Conservation (phyloP, 495 filamentous ascomycete genomes). For the Penicillium riverlandense region DNA sequence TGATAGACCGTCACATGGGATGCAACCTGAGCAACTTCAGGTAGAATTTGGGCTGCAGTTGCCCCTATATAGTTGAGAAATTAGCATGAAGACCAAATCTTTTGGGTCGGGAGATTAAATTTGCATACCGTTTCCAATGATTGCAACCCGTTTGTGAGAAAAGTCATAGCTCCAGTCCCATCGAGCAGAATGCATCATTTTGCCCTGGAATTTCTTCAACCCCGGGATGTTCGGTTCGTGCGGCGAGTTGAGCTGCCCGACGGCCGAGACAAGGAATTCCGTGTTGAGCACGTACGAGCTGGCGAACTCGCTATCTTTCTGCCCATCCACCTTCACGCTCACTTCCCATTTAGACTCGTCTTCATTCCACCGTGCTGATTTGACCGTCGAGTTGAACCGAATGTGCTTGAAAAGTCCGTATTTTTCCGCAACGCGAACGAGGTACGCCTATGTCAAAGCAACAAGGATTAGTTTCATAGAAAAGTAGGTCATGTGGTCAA, state of each 20-base stretch:
- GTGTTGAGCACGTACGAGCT: constrained; percentile 38
- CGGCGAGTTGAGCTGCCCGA: constrained; percentile 57
- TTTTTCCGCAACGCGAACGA: constrained; percentile 50
- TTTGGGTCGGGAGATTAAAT: neutral
- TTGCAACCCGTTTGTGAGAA: constrained; percentile 41
- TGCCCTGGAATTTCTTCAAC: constrained; percentile 47
- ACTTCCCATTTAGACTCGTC: constrained; percentile 47
- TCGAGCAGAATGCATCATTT: constrained; percentile 47
- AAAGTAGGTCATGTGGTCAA: neutral
- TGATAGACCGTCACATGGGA: constrained; percentile 58
- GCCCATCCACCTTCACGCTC: constrained; percentile 31
- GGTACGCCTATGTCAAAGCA: constrained; percentile 42
- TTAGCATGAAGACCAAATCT: neutral
- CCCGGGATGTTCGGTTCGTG: constrained; percentile 52
- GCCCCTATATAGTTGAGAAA: constrained; percentile 46
- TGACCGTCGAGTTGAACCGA: constrained; percentile 46
- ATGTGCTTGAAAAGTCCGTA: constrained; percentile 51
- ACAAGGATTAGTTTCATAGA: neutral
- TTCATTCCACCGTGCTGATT: constrained; percentile 52
- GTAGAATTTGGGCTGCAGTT: constrained; percentile 65
- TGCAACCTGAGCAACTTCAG: constrained; percentile 50
- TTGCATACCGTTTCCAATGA: constrained; percentile 46
- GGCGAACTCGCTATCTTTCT: constrained; percentile 39
- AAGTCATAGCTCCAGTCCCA: constrained; percentile 46
- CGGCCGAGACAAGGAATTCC: constrained; percentile 56